phyloP scores from a whole-genome alignment of 805 yeast genomes.

The Candida caryicola region DNA sequence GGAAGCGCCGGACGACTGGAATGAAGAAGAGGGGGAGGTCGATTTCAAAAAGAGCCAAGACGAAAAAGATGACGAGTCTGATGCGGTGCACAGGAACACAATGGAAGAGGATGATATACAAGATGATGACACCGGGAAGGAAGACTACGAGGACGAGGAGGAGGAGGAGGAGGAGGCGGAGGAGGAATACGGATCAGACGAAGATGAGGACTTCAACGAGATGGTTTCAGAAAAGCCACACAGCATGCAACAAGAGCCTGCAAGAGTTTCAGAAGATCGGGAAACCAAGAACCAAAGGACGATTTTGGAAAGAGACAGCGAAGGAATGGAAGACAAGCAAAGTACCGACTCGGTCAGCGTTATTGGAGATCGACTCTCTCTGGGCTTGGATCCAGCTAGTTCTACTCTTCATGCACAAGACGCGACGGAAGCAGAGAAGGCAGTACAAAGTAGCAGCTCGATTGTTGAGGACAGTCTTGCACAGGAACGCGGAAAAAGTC shows the following conservation, averaged over 20 bases:
- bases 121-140: slow-evolving; percentile 3
- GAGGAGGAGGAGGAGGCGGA: slow-evolving; percentile 8
- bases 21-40: slow-evolving; percentile 13
- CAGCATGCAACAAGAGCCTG: too few relatives aligned
- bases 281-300: too few relatives aligned
- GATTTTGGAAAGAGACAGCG: too few relatives aligned
- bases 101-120: background rate
- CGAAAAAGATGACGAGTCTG: slow-evolving; percentile 6
- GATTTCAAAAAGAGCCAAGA: slow-evolving; percentile 2
- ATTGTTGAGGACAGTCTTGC: slow-evolving; percentile 4
- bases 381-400: too few relatives aligned
- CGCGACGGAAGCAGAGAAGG: background rate
- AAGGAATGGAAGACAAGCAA: too few relatives aligned
- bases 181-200: too few relatives aligned
- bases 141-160: slow-evolving; percentile 2
- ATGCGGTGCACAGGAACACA: background rate
- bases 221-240: too few relatives aligned
- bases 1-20: slow-evolving; percentile 9
- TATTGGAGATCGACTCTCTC: too few relatives aligned
- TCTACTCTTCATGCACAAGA: too few relatives aligned
- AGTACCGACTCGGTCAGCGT: too few relatives aligned
- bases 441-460: slow-evolving; percentile 1
- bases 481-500: background rate
- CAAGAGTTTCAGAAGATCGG: too few relatives aligned
- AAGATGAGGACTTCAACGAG: too few relatives aligned